Base-by-base conservation (phyloP, 2,329 filamentous ascomycete species). In the Stylonectria norvegica region DNA sequence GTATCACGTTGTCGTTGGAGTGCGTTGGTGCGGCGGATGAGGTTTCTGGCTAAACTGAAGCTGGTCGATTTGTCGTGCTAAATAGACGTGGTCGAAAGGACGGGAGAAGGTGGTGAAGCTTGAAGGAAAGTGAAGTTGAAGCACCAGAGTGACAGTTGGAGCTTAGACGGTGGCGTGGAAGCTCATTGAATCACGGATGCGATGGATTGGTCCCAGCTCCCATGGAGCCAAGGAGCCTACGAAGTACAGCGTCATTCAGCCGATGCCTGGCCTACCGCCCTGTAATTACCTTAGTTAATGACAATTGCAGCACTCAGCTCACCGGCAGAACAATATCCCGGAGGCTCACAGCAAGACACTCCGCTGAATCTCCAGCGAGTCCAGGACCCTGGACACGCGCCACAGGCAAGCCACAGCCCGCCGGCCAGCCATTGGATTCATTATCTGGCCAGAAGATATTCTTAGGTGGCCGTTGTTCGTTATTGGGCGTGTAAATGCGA, bases 181-280 rank as follows among this genome's bases (percentile, higher is more conserved):
- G 40, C 38, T 47, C 40, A 46, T 43, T 52, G 37, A 53, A 52
- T 45, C 40, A 43, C 38, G 19, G 35, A 44, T 34, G 42, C 20
- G 34, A 36, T 43, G 45, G 40, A 35, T 18, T 42, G 42, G 42
- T 45, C 40, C 19, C 17, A 33, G 36, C 22, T 7, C 22, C 22
- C 7, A 25, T 14, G 7, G 27, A 32, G 11, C 30, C n/a, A n/a
- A n/a, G n/a, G n/a, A n/a, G n/a, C n/a, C n/a, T n/a, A n/a, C n/a
- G n/a, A n/a, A 42, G 42, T 39, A 48, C 45, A 57, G 50, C 57
- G 57, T 59, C 57, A 59, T 60, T 49, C 46, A 45, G 47, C 39
- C 45, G 53, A 44, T 59, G 54, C 55, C 55, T 59, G 48, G 34
- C 36, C 10, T 34, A 34, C 15, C 20, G 12, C 31, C 40, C 28